Conservation (phyloP, 176 grass and related monocot species). For the Carex pumila region DNA sequence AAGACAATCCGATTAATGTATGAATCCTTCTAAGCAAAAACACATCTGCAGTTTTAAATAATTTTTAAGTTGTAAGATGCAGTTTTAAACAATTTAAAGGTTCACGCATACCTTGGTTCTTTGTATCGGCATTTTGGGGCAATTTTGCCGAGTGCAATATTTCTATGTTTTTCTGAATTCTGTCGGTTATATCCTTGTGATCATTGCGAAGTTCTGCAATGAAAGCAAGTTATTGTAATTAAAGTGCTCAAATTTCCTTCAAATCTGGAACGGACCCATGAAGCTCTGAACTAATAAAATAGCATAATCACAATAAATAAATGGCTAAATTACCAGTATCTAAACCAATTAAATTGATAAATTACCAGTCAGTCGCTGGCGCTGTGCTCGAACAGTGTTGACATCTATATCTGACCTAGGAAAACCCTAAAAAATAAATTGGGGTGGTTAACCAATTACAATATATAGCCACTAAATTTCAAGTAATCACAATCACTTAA, state of each 20-base stretch:
- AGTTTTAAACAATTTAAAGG: not conserved
- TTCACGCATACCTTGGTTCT: slow-evolving; percentile 34
- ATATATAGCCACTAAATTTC: not conserved
- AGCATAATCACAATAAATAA: not conserved
- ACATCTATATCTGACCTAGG: slow-evolving; percentile 65
- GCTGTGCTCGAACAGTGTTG: slow-evolving; percentile 47
- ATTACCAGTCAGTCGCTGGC: slow-evolving; percentile 49
- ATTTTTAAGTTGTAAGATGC: not conserved
- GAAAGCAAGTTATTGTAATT: not conserved
- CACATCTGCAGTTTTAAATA: not conserved
- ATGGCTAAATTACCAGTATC: not conserved
- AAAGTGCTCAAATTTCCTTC: not conserved
- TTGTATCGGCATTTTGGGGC: slow-evolving; percentile 26
- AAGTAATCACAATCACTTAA: not conserved
- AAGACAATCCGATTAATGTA: not conserved
- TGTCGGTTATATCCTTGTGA: slow-evolving; percentile 63
- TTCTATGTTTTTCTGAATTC: slow-evolving; percentile 75
- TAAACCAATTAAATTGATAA: not conserved
- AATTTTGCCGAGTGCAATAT: slow-evolving; percentile 66
- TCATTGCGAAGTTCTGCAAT: slow-evolving; percentile 64
- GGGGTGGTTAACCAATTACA: not conserved
- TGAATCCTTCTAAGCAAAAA: not conserved
- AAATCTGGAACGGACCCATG: too few species aligned
- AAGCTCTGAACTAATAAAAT: not conserved
- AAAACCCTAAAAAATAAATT: slow-evolving; percentile 46